These are phyloP conservation scores for Mangifera indica DNA, from an alignment of 345 rosid species.

Conservation along the genomic window DNA sequence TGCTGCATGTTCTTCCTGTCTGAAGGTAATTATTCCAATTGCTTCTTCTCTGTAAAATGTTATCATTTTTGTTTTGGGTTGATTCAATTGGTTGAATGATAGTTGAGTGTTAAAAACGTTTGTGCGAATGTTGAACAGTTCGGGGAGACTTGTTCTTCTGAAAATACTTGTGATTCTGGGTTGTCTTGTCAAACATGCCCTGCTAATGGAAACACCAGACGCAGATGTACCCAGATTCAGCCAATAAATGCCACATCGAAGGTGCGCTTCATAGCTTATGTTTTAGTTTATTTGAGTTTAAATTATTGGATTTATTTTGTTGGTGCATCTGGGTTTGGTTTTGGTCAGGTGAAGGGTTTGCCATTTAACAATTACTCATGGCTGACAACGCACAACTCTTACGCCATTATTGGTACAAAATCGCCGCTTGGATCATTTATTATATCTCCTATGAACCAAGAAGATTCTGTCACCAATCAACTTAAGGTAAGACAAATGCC, in stretches of 20 bases:
- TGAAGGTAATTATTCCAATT: slow-evolving; percentile 28
- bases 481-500: slow-evolving; percentile 48
- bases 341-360: slow-evolving; percentile 67
- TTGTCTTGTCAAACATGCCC: slow-evolving; percentile 75
- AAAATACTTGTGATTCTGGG: slow-evolving; percentile 65
- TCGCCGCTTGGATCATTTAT: slow-evolving; percentile 47
- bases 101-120: not conserved
- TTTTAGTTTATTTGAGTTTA: not conserved
- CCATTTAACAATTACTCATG: slow-evolving; percentile 86
- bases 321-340: slow-evolving; percentile 36
- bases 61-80: not conserved
- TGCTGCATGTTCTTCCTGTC: slow-evolving; percentile 28
- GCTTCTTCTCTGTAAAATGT: not conserved
- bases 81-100: not conserved
- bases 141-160: slow-evolving; percentile 79
- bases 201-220: slow-evolving; percentile 64
- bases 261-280: slow-evolving; percentile 29
- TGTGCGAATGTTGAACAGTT: slow-evolving; percentile 40
- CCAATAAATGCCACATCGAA: slow-evolving; percentile 72
- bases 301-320: not conserved
- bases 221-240: slow-evolving; percentile 68
- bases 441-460: slow-evolving; percentile 70
- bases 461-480: slow-evolving; percentile 75
- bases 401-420: slow-evolving; percentile 42
- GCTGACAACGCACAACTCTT: slow-evolving; percentile 94